These are phyloP conservation scores for Bauhinia variegata DNA, from an alignment of 306 rosid species.

Conservation along the genomic window DNA sequence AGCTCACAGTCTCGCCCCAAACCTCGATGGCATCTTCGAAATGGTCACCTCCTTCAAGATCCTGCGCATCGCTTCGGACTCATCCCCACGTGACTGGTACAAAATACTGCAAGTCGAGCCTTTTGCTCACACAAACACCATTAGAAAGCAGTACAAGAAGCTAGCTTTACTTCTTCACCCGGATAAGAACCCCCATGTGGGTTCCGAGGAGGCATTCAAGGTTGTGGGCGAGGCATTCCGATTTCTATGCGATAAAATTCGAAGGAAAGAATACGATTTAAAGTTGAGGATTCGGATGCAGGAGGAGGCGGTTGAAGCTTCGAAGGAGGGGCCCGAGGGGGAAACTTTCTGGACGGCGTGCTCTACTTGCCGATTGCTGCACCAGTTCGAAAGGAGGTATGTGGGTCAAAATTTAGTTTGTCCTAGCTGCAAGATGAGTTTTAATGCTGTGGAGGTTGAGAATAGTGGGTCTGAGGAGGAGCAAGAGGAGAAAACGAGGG, in stretches of 20 bases:
- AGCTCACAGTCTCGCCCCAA: conserved; percentile 56
- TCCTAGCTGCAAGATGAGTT: conserved; percentile 75
- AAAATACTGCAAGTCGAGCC: conserved; percentile 67
- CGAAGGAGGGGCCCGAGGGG: conserved; percentile 5
- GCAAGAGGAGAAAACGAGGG: conserved; percentile 14
- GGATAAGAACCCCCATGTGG: conserved; percentile 57
- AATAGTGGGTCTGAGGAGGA: conserved; percentile 38
- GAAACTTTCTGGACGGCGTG: conserved; percentile 87
- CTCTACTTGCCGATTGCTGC: conserved; percentile 70
- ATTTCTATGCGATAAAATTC: conserved; percentile 58
- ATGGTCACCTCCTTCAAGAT: conserved; percentile 65
- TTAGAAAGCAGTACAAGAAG: conserved; percentile 70
- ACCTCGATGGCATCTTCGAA: conserved; percentile 55
- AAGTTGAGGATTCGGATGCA: conserved; percentile 64
- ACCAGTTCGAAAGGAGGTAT: conserved; percentile 79
- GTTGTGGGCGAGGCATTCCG: conserved; percentile 67
- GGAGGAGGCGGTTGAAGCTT: conserved; percentile 44
- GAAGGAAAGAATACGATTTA: conserved; percentile 67
- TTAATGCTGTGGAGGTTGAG: conserved; percentile 66
- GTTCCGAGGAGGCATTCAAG: conserved; percentile 80
- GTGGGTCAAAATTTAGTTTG: conserved; percentile 66
- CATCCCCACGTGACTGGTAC: conserved; percentile 55
- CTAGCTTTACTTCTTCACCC: conserved; percentile 74
- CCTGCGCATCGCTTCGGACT: conserved; percentile 43
- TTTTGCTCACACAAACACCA: conserved; percentile 50